phyloP scores from a whole-genome alignment of 2,329 filamentous ascomycete species.

The Trichoderma polysporum region DNA sequence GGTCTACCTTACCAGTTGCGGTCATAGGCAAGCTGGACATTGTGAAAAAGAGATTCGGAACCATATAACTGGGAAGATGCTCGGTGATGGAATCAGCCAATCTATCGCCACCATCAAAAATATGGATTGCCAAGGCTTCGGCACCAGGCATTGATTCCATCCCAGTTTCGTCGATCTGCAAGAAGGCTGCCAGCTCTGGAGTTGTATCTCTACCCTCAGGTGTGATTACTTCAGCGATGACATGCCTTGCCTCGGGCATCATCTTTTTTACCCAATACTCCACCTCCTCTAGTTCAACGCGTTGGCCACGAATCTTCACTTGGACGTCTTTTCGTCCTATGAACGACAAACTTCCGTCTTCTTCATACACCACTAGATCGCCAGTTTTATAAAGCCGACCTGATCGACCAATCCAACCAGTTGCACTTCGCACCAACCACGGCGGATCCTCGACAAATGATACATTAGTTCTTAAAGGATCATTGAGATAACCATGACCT shows the following conservation, averaged over 20 bases:
- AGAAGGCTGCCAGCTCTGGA: background rate
- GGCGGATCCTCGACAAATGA: conserved; percentile 44
- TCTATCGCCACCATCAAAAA: background rate
- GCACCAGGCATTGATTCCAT: too few relatives aligned
- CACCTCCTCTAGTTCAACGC: conserved; percentile 49
- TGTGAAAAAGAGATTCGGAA: background rate
- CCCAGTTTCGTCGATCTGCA: background rate
- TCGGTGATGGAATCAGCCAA: background rate
- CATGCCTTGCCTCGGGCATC: background rate
- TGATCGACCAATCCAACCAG: background rate
- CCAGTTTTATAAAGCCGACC: conserved; percentile 47
- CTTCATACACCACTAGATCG: conserved; percentile 46
- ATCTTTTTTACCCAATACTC: background rate
- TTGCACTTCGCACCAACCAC: conserved; percentile 18
- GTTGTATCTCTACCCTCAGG: background rate
- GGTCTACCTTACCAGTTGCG: background rate
- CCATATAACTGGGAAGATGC: background rate
- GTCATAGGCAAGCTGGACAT: background rate
- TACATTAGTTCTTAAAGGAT: conserved; percentile 44
- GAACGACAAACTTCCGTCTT: conserved; percentile 43
- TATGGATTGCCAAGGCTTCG: background rate
- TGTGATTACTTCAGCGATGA: background rate
- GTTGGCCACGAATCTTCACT: conserved; percentile 59
- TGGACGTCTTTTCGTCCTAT: conserved; percentile 58
- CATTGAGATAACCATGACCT: conserved; percentile 50